Evolutionary conservation across 768 basidiomycete species (phyloP).

Genomic region (Lactarius vividus): DNA sequence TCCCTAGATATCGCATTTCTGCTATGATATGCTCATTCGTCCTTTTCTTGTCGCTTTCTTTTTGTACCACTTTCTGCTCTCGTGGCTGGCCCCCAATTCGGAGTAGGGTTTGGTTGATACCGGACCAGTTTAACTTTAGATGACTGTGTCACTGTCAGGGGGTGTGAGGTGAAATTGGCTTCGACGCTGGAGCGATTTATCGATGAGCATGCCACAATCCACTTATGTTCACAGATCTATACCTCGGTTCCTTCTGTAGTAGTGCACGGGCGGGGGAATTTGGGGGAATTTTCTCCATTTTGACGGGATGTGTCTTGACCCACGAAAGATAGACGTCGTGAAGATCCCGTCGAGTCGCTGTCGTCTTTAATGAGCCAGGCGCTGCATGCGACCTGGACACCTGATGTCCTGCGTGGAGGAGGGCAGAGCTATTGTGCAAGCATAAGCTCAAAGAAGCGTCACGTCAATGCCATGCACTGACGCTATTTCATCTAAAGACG

Average conservation of each 20-base stretch:
- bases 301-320: constrained; percentile 79
- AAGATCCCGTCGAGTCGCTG: constrained; percentile 65
- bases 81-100: constrained; percentile 88
- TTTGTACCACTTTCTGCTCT: constrained; percentile 50
- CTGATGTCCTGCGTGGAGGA: constrained; percentile 79
- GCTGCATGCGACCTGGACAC: constrained; percentile 91
- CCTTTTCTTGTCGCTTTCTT: constrained; percentile 40
- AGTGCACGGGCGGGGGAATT: constrained; percentile 68
- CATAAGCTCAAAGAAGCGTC: constrained; percentile 2
- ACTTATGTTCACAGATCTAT: constrained; percentile 29
- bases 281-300: constrained; percentile 75
- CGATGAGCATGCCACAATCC: background rate
- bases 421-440: constrained; percentile 61
- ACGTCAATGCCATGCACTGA: constrained; percentile 40
- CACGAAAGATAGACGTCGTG: constrained; percentile 86
- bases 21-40: constrained; percentile 27
- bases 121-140: constrained; percentile 75
- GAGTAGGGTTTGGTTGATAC: constrained; percentile 88
- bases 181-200: constrained; percentile 40
- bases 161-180: constrained; percentile 78
- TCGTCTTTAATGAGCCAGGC: constrained; percentile 89
- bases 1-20: constrained; percentile 24
- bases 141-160: constrained; percentile 55
- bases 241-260: constrained; percentile 69
- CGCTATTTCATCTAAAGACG: constrained; percentile 72